Base-by-base conservation (phyloP, 768 basidiomycete genomes). In the Tylopilus cervinicoccineus region DNA sequence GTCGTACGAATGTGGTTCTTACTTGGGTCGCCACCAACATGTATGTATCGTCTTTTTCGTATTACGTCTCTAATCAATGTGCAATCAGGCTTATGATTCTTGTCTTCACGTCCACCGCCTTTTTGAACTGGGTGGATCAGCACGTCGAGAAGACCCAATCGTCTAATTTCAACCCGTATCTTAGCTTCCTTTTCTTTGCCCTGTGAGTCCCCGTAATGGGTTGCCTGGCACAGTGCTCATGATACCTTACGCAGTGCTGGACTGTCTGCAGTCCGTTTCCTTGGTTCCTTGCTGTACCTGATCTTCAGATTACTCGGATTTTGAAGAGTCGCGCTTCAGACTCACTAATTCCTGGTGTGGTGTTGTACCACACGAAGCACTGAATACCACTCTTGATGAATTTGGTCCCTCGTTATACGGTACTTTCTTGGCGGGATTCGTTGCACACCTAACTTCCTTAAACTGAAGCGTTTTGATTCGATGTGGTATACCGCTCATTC, bases 21-120 rank as follows among this genome's bases (percentile, higher is more conserved):
- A 76, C 84, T 6, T 89, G 86, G 85, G 78, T 89, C 42, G 91
- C 86, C 17, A 81, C 84, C 3, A 95, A 95, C 71, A 88, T 93
- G 88, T 79, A 58, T 65, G 75, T 74, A 62, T 19, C 13, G 3
- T 27, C 23, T 28, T 48, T 53, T 39, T 41, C 38, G 12, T 5
- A 13, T 23, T 5, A 19, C 2, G 12, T 8, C 14, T 53, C 37
- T 49, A 10, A 22, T 37, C 19, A 20, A 51, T 40, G 19, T 23
- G 16, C 27, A 5, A 28, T 45, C 52, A 84, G 83, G 77, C 17
- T 83, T 32, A 74, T 90, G 79, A 84, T 87, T 53, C 60, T 88
- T 33, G 74, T 80, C 32, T 89, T 89, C 70, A 91, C 88, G 9
- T 89, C 86, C 8, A 74, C 72, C 5, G 85, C 80, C 7, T 94